Evolutionary conservation across 352 stramenopile species (phyloP).

Genomic region (Phytophthora idaei): DNA sequence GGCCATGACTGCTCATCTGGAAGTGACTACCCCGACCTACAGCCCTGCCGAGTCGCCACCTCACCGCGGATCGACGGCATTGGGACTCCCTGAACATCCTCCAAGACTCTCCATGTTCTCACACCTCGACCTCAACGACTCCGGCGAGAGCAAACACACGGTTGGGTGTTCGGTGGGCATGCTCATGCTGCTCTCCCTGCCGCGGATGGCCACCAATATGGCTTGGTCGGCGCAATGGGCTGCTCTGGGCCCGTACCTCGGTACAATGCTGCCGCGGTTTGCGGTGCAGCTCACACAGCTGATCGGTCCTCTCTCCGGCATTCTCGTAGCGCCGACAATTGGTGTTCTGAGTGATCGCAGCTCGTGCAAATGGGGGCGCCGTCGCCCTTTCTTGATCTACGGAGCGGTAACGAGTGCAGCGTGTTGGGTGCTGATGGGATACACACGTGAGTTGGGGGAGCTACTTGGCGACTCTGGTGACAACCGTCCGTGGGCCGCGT

Average conservation of each 20-base stretch:
- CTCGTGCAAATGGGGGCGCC: slow-evolving; percentile 57
- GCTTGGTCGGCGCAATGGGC: slow-evolving; percentile 82
- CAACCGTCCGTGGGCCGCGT: slow-evolving; percentile 52
- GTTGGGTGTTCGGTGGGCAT: slow-evolving; percentile 64
- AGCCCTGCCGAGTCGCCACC: slow-evolving; percentile 37
- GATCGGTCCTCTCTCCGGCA: slow-evolving; percentile 71
- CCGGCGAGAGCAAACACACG: slow-evolving; percentile 26
- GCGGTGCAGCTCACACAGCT: slow-evolving; percentile 80
- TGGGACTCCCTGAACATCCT: slow-evolving; percentile 35
- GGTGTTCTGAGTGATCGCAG: slow-evolving; percentile 74
- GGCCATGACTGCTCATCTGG: slow-evolving; percentile 31
- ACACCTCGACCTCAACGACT: slow-evolving; percentile 37
- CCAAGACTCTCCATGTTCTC: slow-evolving; percentile 42
- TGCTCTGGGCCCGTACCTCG: slow-evolving; percentile 68
- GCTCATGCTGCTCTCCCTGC: slow-evolving; percentile 70
- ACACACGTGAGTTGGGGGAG: slow-evolving; percentile 67
- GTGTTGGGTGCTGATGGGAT: slow-evolving; percentile 78
- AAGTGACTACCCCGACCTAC: slow-evolving; percentile 54
- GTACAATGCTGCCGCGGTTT: slow-evolving; percentile 65
- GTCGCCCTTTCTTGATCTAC: slow-evolving; percentile 66
- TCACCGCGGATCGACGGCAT: slow-evolving; percentile 22
- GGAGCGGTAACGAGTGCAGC: slow-evolving; percentile 63
- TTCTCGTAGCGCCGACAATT: slow-evolving; percentile 71
- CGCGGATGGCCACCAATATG: slow-evolving; percentile 81
- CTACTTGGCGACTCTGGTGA: slow-evolving; percentile 58